Base-by-base conservation (phyloP, 2,329 filamentous ascomycete species). In the Fusarium sacchari region DNA sequence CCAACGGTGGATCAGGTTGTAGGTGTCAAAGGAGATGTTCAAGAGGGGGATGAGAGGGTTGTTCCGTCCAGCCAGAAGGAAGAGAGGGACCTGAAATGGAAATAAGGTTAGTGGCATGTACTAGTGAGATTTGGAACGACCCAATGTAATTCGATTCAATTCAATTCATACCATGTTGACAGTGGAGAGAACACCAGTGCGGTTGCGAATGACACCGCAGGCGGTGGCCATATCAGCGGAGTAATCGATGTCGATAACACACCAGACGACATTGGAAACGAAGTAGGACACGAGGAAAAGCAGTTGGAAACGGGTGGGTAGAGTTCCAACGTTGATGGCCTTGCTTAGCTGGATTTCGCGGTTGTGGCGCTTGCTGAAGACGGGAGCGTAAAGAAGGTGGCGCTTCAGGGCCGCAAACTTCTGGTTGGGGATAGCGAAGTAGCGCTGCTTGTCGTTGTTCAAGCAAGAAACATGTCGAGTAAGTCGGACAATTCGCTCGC, bases 1-100 rank as follows among this genome's bases (percentile, higher is more conserved):
- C 93, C 93, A 95, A 70, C 93, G 89, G 82, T 96, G 93, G 65
- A 95, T 86, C 69, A 96, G 83, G 83, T 95, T 96, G 86, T 93
- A 95, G 2, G 92, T 94, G 81, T 96, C 93, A 81, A 95, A 96
- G 8, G 92, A 93, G 72, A 95, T 90, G 69, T 90, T 90, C 60
- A 94, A 86, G 73, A 93, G 84, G 69, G 86, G 86, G 79, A 95
- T 94, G 73, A 96, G 85, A 28, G 92, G 92, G 82, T 95, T 95
- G 84, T 95, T 95, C 76, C 93, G 88, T 46, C 91, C 91, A 52
- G 92, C 92, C 80, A 95, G 86, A 56, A 95, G 81, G 82, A 95
- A 93, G 8, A 95, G 84, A 4, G 93, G 93, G 52, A 91, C 84
- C 83, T 85, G 59, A 39, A 55, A 58, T 50, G 37, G 20, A 49